Conservation (phyloP, 306 rosid species). For the Fagus crenata region DNA sequence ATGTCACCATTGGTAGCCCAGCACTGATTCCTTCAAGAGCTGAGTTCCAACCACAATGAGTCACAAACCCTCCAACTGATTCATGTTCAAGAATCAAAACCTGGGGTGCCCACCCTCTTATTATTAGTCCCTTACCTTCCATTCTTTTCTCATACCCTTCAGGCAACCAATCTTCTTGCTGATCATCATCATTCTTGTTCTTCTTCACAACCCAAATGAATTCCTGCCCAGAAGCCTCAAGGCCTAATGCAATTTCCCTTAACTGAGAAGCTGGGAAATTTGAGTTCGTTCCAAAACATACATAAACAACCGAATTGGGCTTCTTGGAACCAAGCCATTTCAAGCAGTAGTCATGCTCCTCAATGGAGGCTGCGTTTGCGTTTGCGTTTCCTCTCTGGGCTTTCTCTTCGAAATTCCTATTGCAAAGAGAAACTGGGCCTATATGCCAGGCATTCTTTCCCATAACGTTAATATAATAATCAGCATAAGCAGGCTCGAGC, state of each 20-base stretch:
- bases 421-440: conserved; percentile 43
- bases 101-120: conserved; percentile 46
- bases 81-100: conserved; percentile 32
- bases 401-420: conserved; percentile 17
- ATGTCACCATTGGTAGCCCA: conserved; percentile 26
- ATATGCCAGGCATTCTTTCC: conserved; percentile 41
- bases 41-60: conserved; percentile 58
- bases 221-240: conserved; percentile 32
- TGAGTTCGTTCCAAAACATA: conserved; percentile 41
- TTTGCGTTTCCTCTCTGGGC: conserved; percentile 27
- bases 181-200: background rate
- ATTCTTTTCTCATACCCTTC: conserved; percentile 35
- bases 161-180: conserved; percentile 28
- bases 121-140: conserved; percentile 31
- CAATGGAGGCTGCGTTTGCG: conserved; percentile 23
- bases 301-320: conserved; percentile 38
- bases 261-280: background rate
- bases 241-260: conserved; percentile 25
- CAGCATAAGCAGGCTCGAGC: conserved; percentile 39
- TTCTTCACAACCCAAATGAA: conserved; percentile 41
- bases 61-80: conserved; percentile 40
- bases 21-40: conserved; percentile 37
- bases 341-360: conserved; percentile 32
- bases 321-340: conserved; percentile 34
- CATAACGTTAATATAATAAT: conserved; percentile 31